These are phyloP conservation scores for Pseudogymnoascus sp. DNA, from an alignment of 2,329 filamentous ascomycete species.

Conservation along the genomic window DNA sequence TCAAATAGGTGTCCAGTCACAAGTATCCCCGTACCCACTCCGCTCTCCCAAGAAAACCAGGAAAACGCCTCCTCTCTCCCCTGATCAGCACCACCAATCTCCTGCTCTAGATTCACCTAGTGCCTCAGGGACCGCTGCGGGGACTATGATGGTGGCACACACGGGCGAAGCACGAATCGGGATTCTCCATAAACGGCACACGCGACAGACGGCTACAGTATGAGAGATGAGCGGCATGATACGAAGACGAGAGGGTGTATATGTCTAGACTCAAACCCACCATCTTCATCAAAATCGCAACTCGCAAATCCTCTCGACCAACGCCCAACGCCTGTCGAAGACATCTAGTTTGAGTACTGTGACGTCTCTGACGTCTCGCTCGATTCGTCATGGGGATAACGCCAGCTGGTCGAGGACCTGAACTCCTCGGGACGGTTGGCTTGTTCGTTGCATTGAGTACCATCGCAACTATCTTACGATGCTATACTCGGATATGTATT, in stretches of 20 bases:
- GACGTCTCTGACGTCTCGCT: background rate
- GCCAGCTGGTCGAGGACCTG: constrained; percentile 13
- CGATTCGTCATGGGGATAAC: constrained; percentile 6
- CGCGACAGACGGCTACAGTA: background rate
- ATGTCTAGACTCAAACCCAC: background rate
- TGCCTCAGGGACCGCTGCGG: background rate
- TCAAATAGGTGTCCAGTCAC: too few species aligned
- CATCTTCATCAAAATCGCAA: background rate
- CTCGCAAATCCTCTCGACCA: background rate
- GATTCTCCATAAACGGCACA: background rate
- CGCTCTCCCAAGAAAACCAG: background rate
- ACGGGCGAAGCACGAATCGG: background rate
- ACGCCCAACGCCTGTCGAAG: background rate
- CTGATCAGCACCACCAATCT: constrained; percentile 6
- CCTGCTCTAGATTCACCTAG: background rate
- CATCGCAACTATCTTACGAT: constrained; percentile 20
- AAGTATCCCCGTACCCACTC: too few species aligned
- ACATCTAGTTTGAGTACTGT: background rate
- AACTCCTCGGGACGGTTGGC: constrained; percentile 12
- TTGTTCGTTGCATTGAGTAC: constrained; percentile 30
- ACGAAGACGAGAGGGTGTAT: background rate
- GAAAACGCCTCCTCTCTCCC: background rate
- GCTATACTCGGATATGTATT: constrained; percentile 23
- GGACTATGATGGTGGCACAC: background rate
- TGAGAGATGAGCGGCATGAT: background rate